Conservation (phyloP, 169 alveolate genomes). For the Plasmodium vinckei region DNA sequence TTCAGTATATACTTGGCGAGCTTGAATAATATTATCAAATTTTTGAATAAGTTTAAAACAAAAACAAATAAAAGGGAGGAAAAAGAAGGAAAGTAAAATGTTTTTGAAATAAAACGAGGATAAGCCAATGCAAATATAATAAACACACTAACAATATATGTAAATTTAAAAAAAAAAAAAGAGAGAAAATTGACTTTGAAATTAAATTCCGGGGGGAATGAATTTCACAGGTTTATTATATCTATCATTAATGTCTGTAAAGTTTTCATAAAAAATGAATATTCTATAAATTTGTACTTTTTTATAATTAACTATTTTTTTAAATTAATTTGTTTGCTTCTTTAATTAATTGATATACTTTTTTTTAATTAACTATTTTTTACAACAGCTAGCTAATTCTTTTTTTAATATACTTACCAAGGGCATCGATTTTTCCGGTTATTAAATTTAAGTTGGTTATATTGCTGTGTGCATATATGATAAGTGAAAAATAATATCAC, state of each 20-base stretch:
- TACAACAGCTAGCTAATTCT: background rate
- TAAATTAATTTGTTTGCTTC: too few relatives aligned
- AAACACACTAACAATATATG: background rate
- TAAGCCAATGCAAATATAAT: background rate
- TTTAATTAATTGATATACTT: background rate
- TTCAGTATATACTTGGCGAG: background rate
- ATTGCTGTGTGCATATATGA: constrained; percentile 19
- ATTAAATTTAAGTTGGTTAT: constrained; percentile 46
- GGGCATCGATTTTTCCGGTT: constrained; percentile 60
- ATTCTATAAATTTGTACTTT: too few relatives aligned
- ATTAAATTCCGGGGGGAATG: constrained; percentile 68
- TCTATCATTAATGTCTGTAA: constrained; percentile 50
- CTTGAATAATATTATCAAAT: background rate
- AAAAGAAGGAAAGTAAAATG: background rate
- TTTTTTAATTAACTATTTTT: background rate
- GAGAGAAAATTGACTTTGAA: background rate
- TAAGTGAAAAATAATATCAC: background rate
- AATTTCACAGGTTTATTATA: constrained; percentile 72
- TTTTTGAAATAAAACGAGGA: background rate
- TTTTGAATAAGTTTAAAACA: background rate
- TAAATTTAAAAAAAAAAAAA: background rate
- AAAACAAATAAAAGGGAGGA: constrained; percentile 7
- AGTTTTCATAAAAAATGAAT: background rate
- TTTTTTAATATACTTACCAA: constrained; percentile 22
- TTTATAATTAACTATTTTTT: too few relatives aligned